These are phyloP conservation scores for Brassica balearica DNA, from an alignment of 441 rosid genomes.

Conservation along the genomic window DNA sequence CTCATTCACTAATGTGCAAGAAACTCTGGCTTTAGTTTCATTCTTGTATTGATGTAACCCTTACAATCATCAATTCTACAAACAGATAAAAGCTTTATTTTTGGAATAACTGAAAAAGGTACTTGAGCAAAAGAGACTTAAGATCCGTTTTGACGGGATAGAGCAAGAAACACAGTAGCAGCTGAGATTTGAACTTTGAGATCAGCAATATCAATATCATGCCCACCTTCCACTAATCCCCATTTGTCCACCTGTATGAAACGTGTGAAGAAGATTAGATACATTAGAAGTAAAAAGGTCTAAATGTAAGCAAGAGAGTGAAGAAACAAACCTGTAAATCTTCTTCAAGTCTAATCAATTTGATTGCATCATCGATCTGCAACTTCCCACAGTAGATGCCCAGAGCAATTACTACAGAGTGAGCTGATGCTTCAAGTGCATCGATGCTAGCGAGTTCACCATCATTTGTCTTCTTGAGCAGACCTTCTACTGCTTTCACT, in stretches of 20 bases:
- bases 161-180: constrained; percentile 85
- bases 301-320: constrained; percentile 20
- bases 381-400: constrained; percentile 75
- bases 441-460: constrained; percentile 92
- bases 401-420: constrained; percentile 77
- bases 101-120: constrained; percentile 3
- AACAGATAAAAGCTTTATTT: constrained; percentile 12
- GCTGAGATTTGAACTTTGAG: constrained; percentile 91
- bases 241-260: constrained; percentile 79
- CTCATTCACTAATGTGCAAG: neutral
- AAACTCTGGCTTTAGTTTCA: neutral
- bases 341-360: constrained; percentile 94
- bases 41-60: neutral
- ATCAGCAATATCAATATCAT: constrained; percentile 95
- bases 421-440: constrained; percentile 89
- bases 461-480: constrained; percentile 70
- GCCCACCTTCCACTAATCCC: constrained; percentile 99
- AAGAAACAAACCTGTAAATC: constrained; percentile 78
- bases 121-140: constrained; percentile 1
- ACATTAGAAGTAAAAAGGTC: neutral
- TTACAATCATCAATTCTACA: constrained; percentile 38
- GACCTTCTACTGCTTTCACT: constrained; percentile 66
- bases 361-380: constrained; percentile 88
- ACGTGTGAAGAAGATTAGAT: constrained; percentile 21
- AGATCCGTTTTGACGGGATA: constrained; percentile 56